phyloP scores from a whole-genome alignment of 352 stramenopile species.

The Peronospora farinosa region DNA sequence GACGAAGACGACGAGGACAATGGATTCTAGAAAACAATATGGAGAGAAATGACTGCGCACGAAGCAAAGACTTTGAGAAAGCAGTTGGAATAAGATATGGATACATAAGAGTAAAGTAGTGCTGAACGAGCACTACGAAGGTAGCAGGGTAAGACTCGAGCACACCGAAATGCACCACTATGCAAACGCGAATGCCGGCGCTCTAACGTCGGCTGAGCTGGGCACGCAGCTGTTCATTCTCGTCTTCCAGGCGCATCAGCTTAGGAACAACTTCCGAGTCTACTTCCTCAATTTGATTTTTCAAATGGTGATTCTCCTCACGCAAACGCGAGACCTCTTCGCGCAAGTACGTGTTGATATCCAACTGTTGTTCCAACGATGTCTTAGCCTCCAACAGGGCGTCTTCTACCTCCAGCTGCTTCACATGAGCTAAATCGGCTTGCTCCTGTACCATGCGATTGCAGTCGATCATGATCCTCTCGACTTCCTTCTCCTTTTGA shows the following conservation, averaged over 20 bases:
- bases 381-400: slow-evolving; percentile 78
- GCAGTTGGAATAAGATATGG: neutral
- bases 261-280: slow-evolving; percentile 79
- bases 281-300: slow-evolving; percentile 85
- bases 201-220: slow-evolving; percentile 30
- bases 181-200: slow-evolving; percentile 4
- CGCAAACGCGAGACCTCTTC: slow-evolving; percentile 71
- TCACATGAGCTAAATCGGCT: slow-evolving; percentile 62
- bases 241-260: slow-evolving; percentile 75
- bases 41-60: slow-evolving; percentile 8
- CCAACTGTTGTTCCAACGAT: slow-evolving; percentile 77
- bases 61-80: neutral
- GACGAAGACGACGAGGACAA: slow-evolving; percentile 59
- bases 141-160: neutral
- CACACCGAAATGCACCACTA: neutral
- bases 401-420: slow-evolving; percentile 82
- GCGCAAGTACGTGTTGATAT: slow-evolving; percentile 80
- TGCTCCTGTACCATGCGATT: slow-evolving; percentile 84
- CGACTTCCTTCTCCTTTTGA: slow-evolving; percentile 72
- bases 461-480: slow-evolving; percentile 79
- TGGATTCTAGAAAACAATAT: slow-evolving; percentile 37
- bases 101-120: slow-evolving; percentile 26
- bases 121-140: slow-evolving; percentile 4
- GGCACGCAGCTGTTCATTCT: slow-evolving; percentile 67
- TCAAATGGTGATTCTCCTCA: slow-evolving; percentile 80